Evolutionary conservation across 805 yeast species (phyloP).

Genomic region (Isabelozyma rhagii): DNA sequence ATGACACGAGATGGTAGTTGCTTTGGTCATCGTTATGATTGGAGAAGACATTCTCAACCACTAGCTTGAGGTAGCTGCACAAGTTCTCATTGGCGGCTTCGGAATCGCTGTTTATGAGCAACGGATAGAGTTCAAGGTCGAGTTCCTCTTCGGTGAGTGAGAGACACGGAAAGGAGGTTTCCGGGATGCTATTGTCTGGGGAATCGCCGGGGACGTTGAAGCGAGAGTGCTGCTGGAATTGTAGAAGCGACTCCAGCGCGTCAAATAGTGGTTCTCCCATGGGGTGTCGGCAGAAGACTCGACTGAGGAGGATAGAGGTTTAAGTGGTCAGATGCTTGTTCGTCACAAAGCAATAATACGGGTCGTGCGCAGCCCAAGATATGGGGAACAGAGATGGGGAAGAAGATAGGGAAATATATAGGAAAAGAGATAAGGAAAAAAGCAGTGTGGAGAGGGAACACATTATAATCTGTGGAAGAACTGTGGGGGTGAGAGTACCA

Average conservation of each 20-base stretch:
- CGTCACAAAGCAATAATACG: background rate
- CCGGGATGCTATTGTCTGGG: background rate
- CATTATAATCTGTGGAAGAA: no score
- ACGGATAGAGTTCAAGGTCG: constrained; percentile 9
- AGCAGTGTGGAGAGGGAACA: no score
- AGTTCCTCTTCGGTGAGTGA: background rate
- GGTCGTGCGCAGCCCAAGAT: background rate
- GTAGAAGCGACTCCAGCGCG: background rate
- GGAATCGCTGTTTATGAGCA: constrained; percentile 36
- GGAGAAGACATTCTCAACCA: constrained; percentile 27
- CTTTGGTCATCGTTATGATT: constrained; percentile 2
- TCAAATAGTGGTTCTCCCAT: background rate
- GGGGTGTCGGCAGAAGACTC: background rate
- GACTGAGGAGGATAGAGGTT: background rate
- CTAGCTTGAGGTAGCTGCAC: constrained; percentile 28
- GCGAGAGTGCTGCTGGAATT: background rate
- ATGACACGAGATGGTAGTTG: constrained; percentile 29
- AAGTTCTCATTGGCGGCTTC: constrained; percentile 38
- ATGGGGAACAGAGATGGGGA: background rate
- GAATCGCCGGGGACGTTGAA: background rate
- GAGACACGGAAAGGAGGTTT: constrained; percentile 6
- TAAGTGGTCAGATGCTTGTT: no score
- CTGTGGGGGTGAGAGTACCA: no score
- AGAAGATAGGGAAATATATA: background rate
- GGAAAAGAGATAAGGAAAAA: no score